Base-by-base conservation (phyloP, 2,329 filamentous ascomycete species). In the Colletotrichum destructivum region DNA sequence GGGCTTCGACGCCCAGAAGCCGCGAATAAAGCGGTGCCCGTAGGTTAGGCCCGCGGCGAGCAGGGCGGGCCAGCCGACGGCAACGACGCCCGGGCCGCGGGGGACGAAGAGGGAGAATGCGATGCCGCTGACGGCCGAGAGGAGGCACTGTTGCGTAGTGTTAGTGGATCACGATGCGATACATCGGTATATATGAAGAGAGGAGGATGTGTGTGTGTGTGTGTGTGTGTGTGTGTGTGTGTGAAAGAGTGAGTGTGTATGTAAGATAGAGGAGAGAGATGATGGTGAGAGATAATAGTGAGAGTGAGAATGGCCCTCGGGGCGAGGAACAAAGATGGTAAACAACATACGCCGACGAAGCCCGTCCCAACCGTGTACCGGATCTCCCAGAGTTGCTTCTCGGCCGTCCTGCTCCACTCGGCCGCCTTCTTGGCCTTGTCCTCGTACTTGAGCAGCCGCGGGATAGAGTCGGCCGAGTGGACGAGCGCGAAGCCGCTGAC, bases 281-380 rank as follows among this genome's bases (percentile, higher is more conserved):
- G 31, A 35, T 9, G 8, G 31, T 35, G 31, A 35, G 23, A 18
- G 13, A 16, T 18, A 15, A 23, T 11, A 15, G 40, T 9, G 42
- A 44, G 15, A 31, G 18, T 56, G 21, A 2, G 18, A 23, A 8
- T 3, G 8, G 62, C 35, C 35, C 35, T 38, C 9, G 8, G 35
- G 35, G 9, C 8, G 2, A 38, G 35, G 35, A 38, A 11, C 35
- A 38, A 38, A 38, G 35, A 38, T 38, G 35, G 35, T 9, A 38
- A 38, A 38, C 8, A 11, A 38, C 75, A 44, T 66, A 79, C 78
- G 4, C 74, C 74, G 31, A 76, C 62, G 26, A 79, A 73, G 2
- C 78, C 78, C 2, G 77, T 74, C 18, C 73, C 78, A 16, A 80
- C 76, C 18, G 78, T 79, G 66, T 77, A 77, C 11, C 78, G 73